Evolutionary conservation across 768 basidiomycete genomes (phyloP).

Genomic region (Xerocomus brunneocitrinus): DNA sequence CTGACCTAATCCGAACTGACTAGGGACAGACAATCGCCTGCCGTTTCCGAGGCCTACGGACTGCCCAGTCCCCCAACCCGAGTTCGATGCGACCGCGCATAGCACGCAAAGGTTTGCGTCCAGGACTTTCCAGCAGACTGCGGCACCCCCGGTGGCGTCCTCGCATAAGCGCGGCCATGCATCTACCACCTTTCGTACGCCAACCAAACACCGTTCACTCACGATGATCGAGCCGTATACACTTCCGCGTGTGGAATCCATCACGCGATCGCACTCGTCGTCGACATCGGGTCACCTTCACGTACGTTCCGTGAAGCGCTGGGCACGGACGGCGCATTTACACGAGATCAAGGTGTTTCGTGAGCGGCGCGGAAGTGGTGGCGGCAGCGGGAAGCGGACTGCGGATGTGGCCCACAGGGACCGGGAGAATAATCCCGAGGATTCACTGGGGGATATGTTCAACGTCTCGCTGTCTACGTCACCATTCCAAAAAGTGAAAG

Average conservation of each 20-base stretch:
- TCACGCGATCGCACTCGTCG: slow-evolving; percentile 23
- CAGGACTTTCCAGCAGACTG: not conserved
- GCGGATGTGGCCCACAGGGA: not conserved
- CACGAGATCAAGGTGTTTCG: slow-evolving; percentile 48
- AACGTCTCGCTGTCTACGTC: not conserved
- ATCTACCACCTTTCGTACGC: slow-evolving; percentile 15
- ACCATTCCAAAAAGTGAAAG: not conserved
- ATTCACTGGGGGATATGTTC: slow-evolving; percentile 17
- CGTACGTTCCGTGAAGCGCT: slow-evolving; percentile 43
- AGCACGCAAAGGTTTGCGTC: not conserved
- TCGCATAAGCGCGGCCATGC: slow-evolving; percentile 10
- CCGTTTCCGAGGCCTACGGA: not conserved
- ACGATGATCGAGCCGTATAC: slow-evolving; percentile 22
- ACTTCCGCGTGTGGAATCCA: slow-evolving; percentile 14
- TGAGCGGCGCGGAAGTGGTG: slow-evolving; percentile 10
- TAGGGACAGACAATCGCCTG: not conserved
- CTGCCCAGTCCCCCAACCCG: not conserved
- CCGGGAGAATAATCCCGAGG: slow-evolving; percentile 7
- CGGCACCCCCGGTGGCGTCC: not conserved
- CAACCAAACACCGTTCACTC: slow-evolving; percentile 15
- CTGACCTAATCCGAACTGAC: not conserved
- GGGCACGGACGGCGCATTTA: slow-evolving; percentile 64
- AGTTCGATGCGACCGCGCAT: not conserved
- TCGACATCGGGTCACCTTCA: slow-evolving; percentile 11
- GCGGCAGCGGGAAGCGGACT: slow-evolving; percentile 2